Conservation (phyloP, 306 rosid species). For the Gleditsia sinensis region DNA sequence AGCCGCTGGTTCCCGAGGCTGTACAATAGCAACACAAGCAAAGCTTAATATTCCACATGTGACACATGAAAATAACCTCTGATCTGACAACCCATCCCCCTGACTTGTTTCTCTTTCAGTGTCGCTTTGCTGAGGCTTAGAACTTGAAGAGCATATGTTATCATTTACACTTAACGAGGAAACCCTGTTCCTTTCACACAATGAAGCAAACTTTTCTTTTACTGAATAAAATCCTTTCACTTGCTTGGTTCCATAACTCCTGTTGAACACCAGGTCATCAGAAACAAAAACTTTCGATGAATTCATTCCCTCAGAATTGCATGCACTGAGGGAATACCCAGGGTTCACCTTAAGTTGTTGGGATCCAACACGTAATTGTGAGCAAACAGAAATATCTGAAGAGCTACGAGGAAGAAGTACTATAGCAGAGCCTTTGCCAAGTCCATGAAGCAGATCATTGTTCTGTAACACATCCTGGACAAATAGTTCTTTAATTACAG, state of each 20-base stretch:
- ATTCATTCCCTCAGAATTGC: conserved; percentile 57
- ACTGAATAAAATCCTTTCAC: conserved; percentile 55
- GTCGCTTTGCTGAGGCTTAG: conserved; percentile 43
- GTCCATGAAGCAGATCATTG: conserved; percentile 76
- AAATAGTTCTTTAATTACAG: conserved; percentile 84
- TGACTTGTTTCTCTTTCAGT: conserved; percentile 48
- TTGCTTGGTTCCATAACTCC: conserved; percentile 55
- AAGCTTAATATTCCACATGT: conserved; percentile 95
- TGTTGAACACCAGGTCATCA: conserved; percentile 61
- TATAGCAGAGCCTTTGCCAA: conserved; percentile 74
- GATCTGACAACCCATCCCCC: conserved; percentile 73
- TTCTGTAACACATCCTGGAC: conserved; percentile 72
- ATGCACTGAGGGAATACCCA: conserved; percentile 47
- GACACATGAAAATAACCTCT: conserved; percentile 93
- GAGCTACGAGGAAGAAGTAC: conserved; percentile 91
- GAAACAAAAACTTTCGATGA: conserved; percentile 64
- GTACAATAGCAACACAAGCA: conserved; percentile 90
- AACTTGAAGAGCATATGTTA: conserved; percentile 47
- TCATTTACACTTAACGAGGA: conserved; percentile 50
- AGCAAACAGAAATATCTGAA: conserved; percentile 72
- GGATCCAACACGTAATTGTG: conserved; percentile 81
- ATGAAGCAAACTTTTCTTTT: conserved; percentile 55
- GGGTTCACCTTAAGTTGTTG: conserved; percentile 55
- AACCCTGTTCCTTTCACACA: conserved; percentile 52
- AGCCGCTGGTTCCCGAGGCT: conserved; percentile 86